These are phyloP conservation scores for Candida morakotiae DNA, from an alignment of 805 yeast genomes.

Conservation along the genomic window DNA sequence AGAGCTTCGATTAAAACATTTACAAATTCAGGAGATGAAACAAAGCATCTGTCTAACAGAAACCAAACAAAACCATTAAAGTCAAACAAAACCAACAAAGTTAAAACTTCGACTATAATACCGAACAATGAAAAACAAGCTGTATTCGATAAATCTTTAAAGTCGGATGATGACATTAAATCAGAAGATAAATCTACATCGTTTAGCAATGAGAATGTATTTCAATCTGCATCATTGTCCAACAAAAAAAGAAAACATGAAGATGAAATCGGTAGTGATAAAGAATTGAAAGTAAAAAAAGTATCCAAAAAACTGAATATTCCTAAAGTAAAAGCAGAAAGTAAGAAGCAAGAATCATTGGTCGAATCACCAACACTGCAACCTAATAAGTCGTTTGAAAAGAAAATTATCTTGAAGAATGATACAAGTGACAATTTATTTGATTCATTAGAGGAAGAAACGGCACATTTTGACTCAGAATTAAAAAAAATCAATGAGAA, in stretches of 20 bases:
- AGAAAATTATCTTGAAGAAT: too few relatives aligned
- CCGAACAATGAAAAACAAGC: too few relatives aligned
- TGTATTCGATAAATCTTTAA: too few relatives aligned
- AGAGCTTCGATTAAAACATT: background rate
- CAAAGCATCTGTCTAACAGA: background rate
- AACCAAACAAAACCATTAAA: background rate
- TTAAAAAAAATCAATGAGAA: slow-evolving; percentile 14
- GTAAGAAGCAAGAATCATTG: too few relatives aligned
- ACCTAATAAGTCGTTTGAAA: slow-evolving; percentile 6
- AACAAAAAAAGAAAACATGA: slow-evolving; percentile 11
- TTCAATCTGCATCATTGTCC: slow-evolving; percentile 21
- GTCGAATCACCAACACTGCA: too few relatives aligned
- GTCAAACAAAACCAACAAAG: too few relatives aligned
- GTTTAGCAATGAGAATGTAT: slow-evolving; percentile 31
- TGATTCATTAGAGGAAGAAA: slow-evolving; percentile 20
- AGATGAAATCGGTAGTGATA: slow-evolving; percentile 1
- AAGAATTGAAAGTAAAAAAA: slow-evolving; percentile 5
- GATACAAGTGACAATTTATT: slow-evolving; percentile 1
- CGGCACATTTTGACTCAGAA: slow-evolving; percentile 20
- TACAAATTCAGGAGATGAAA: background rate
- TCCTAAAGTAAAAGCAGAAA: too few relatives aligned
- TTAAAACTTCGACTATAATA: too few relatives aligned
- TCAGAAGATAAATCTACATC: background rate
- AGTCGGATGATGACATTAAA: too few relatives aligned
- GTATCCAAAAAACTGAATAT: background rate